Conservation (phyloP, 768 basidiomycete species). For the Boletus insuetus region DNA sequence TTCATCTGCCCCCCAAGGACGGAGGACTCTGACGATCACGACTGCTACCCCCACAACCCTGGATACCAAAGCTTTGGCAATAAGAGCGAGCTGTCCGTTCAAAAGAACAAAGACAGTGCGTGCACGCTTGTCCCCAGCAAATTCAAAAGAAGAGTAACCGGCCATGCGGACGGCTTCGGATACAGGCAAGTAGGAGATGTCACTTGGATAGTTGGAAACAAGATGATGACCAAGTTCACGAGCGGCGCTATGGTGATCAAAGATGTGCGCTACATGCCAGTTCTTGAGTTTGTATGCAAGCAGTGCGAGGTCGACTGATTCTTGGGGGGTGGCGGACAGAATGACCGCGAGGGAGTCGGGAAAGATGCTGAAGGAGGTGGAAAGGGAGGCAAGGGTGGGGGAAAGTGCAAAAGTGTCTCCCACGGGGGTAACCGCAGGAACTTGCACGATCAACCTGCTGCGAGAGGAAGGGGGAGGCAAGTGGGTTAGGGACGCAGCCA, state of each 20-base stretch:
- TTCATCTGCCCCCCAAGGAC: slow-evolving; percentile 76
- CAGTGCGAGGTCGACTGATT: slow-evolving; percentile 72
- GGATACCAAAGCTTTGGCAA: slow-evolving; percentile 50
- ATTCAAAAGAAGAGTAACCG: slow-evolving; percentile 78
- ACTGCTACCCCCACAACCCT: slow-evolving; percentile 54
- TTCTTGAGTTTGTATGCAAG: slow-evolving; percentile 68
- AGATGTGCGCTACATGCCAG: slow-evolving; percentile 81
- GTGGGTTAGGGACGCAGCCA: slow-evolving; percentile 75
- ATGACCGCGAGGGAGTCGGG: slow-evolving; percentile 68
- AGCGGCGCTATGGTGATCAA: slow-evolving; percentile 79
- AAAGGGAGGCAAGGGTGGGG: slow-evolving; percentile 72
- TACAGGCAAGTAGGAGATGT: slow-evolving; percentile 33
- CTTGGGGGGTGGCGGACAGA: slow-evolving; percentile 81
- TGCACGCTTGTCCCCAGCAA: slow-evolving; percentile 63
- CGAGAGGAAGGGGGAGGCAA: slow-evolving; percentile 60
- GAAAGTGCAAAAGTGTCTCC: slow-evolving; percentile 68
- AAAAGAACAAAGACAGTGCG: slow-evolving; percentile 64
- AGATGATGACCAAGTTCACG: slow-evolving; percentile 70
- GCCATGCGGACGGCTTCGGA: slow-evolving; percentile 49
- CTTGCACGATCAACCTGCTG: slow-evolving; percentile 77
- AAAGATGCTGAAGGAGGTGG: slow-evolving; percentile 56
- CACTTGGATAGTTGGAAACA: slow-evolving; percentile 35
- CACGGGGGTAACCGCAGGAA: slow-evolving; percentile 68
- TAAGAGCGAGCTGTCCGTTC: slow-evolving; percentile 75
- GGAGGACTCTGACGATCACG: slow-evolving; percentile 72